Base-by-base conservation (phyloP, 805 yeast genomes). In the Candida berthetii region DNA sequence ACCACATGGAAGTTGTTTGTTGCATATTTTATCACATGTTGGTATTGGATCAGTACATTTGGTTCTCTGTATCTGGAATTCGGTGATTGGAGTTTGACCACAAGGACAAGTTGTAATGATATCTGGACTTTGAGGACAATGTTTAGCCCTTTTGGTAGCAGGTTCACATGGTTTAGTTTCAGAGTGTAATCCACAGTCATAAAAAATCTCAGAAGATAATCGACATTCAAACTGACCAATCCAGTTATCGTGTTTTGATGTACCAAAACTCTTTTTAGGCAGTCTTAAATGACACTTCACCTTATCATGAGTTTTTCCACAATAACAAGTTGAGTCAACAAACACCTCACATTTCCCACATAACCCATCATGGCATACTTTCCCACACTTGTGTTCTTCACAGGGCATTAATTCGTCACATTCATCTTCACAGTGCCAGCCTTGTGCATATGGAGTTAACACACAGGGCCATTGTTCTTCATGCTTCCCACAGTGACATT, bases 11-110 rank as follows among this genome's bases (percentile, higher is more conserved):
- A 87, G 59, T 7, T 42, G 40, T 57, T 83, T 85, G 4, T 72
- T 81, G 61, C 97, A 89, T 0, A 62, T 61, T 3, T 68, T 53
- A 7, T 70, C 79, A 64, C 97, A 89, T 9, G 81, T 77, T 4
- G 96, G 93, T 31, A 88, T 71, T 1, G 88, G 83, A 48, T 87
- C 96, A 2, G 83, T 68, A 61, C 97, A 89, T 25, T 69, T 62
- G 0, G 49, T 50, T 48, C 96, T 71, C 7, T 56, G 47, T 3
- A 52, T 49, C 3, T 62, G 53, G 13, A 73, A 43, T 1, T 66
- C 66, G 2, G 55, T 55, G 9, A 82, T 66, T 4, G 55, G 49
- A 2, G 78, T 72, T 53, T 82, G 80, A 1, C 96, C 96, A 68
- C 97, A 89, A 31, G 82, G 84, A 62, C 97, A 89, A 1, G 76